These are phyloP conservation scores for Moringa oleifera DNA, from an alignment of 345 rosid species.

Conservation along the genomic window DNA sequence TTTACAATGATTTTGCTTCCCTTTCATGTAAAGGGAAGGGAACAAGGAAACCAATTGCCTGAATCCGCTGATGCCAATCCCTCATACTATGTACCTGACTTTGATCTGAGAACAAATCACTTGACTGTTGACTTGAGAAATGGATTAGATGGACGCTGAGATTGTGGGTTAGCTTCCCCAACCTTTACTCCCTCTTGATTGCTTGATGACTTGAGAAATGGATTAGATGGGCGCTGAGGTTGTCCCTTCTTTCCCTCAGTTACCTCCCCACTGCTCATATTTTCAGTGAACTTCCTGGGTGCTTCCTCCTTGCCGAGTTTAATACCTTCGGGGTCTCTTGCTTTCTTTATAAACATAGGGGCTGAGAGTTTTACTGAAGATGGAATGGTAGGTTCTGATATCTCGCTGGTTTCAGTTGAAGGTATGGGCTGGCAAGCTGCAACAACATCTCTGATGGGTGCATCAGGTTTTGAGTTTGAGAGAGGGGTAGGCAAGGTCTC, in stretches of 20 bases:
- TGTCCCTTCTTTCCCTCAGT: conserved; percentile 9
- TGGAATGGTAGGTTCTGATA: conserved; percentile 25
- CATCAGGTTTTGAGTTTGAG: conserved; percentile 12
- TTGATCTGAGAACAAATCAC: conserved; percentile 11
- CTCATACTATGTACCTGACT: background rate
- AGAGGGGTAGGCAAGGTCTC: conserved; percentile 17
- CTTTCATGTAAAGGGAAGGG: too few relatives aligned
- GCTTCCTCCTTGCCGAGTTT: conserved; percentile 31
- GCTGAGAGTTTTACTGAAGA: conserved; percentile 36
- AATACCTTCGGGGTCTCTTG: conserved; percentile 26
- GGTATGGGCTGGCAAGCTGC: conserved; percentile 22
- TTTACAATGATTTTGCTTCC: background rate
- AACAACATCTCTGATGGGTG: conserved; percentile 14
- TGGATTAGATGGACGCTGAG: conserved; percentile 45
- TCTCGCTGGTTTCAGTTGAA: conserved; percentile 26
- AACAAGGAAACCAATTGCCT: background rate
- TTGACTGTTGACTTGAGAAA: conserved; percentile 39
- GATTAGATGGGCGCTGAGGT: conserved; percentile 17
- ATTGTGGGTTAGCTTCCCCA: conserved; percentile 21
- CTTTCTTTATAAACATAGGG: conserved; percentile 41
- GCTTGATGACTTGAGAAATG: conserved; percentile 21
- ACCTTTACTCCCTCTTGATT: conserved; percentile 20
- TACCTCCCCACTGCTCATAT: conserved; percentile 13
- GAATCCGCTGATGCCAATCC: background rate
- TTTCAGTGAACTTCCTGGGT: conserved; percentile 17